Conservation (phyloP, 1,139 yeast species). For the Candida mesenterica region DNA sequence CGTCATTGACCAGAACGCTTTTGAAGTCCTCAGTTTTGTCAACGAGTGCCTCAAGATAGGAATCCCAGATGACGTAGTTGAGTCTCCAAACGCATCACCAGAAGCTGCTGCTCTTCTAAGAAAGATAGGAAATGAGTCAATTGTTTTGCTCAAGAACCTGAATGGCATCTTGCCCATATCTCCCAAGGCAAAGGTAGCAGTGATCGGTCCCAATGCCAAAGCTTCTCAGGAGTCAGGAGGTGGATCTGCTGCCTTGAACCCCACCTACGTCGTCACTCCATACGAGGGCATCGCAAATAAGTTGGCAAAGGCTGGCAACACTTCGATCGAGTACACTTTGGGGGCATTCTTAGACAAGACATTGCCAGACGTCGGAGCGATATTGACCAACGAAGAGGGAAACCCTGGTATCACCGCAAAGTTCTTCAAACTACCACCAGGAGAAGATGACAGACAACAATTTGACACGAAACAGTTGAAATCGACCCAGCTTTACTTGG, state of each 20-base stretch:
- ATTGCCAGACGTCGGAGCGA: conserved; percentile 28
- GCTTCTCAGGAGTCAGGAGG: conserved; percentile 36
- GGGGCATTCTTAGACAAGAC: conserved; percentile 33
- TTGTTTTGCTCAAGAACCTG: conserved; percentile 23
- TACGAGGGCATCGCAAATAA: conserved; percentile 31
- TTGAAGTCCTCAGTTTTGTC: conserved; percentile 17
- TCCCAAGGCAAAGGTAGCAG: conserved; percentile 26
- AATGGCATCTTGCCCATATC: conserved; percentile 15
- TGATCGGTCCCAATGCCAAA: conserved; percentile 40
- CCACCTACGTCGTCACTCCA: conserved; percentile 32
- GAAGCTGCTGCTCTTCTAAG: conserved; percentile 17
- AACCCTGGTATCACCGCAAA: conserved; percentile 36
- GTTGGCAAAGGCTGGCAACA: conserved; percentile 17
- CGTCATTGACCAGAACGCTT: conserved; percentile 17
- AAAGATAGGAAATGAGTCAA: conserved; percentile 17
- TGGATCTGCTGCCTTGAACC: conserved; percentile 35
- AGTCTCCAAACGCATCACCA: conserved; percentile 15
- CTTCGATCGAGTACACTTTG: conserved; percentile 21
- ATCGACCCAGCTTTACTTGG: conserved; percentile 8
- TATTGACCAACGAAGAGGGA: conserved; percentile 28
- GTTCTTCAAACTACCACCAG: conserved; percentile 40
- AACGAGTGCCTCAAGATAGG: conserved; percentile 16
- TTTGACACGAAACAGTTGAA: conserved; percentile 7
- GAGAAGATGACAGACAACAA: conserved; percentile 8
- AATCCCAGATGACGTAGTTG: conserved; percentile 15